A percentile compares a stretch with the other conserved stretches of the same genome.
Conservation (phyloP, 2,329 filamentous ascomycete genomes). For the Fonsecaea pugnacius region DNA sequence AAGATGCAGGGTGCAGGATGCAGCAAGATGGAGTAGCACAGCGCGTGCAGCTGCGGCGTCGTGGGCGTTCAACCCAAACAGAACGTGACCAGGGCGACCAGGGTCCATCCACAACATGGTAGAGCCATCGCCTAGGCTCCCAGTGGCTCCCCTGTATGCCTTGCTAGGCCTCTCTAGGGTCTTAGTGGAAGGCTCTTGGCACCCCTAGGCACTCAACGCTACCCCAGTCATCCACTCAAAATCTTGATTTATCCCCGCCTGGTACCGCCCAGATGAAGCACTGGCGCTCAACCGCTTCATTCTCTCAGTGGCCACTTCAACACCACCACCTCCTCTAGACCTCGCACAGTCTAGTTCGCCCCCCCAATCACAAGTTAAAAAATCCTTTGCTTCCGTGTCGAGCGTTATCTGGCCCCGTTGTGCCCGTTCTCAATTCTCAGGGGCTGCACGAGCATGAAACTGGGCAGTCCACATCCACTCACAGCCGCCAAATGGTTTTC, state of each 20-base stretch:
- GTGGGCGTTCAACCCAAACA: constrained; percentile 2
- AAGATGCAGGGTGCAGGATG: constrained; percentile 19
- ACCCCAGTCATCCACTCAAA: constrained; percentile 4
- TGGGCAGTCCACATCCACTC: constrained; percentile 5
- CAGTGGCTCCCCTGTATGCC: not conserved
- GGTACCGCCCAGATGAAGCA: constrained; percentile 20
- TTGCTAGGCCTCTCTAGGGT: not conserved
- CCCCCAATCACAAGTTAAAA: not conserved
- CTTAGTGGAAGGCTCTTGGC: not conserved
- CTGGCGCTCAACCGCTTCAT: constrained; percentile 15
- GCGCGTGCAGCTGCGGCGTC: constrained; percentile 8
- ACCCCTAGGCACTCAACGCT: constrained; percentile 8
- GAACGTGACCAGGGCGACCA: not conserved
- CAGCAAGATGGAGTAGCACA: constrained; percentile 20
- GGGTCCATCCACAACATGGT: constrained; percentile 2
- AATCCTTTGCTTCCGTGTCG: not conserved
- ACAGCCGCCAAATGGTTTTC: constrained; percentile 18
- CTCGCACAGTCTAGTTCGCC: constrained; percentile 17
- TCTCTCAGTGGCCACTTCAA: constrained; percentile 8
- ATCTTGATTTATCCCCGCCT: not conserved
- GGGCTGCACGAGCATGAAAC: constrained; percentile 9
- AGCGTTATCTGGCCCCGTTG: not conserved
- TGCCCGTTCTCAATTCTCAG: constrained; percentile 13
- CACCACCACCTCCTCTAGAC: not conserved
- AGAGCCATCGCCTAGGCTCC: not conserved